Evolutionary conservation across 768 basidiomycete genomes (phyloP), one percentile per base, ranked within the genome.

Genomic region (Trichaptum fuscoviolaceum): DNA sequence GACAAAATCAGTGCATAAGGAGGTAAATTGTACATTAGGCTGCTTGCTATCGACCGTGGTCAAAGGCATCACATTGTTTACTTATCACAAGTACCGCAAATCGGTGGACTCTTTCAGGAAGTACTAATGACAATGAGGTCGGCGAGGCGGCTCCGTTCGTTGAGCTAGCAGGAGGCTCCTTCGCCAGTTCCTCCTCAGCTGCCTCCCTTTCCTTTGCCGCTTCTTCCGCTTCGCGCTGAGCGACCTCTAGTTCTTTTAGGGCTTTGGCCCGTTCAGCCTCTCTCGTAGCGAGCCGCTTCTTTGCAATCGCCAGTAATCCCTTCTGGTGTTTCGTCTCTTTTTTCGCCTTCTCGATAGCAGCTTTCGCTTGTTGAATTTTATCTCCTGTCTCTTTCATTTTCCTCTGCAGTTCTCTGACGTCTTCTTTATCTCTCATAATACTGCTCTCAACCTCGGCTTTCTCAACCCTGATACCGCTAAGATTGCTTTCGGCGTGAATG

Each of bases 251-350:
- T 70, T 95, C 94, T 72, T 86, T 86, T 70, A 89, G 85, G 10
- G 80, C 81, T 75, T 86, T 91, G 17, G 83, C 85, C 65, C 84
- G 86, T 71, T 93, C 92, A 0, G 83, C 80, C 75, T 99, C 96
- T 68, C 93, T 90, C 5, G 91, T 86, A 26, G 85, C 85, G 27
- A 99, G 80, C 79, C 99, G 97, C 76, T 99, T 99, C 80, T 90
- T 90, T 6, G 93, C 92, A 74, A 99, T 96, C 5, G 95, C 95
- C 25, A 96, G 83, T 69, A 96, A 82, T 10, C 97, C 97, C 75
- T 94, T 98, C 80, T 98, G 96, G 73, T 97, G 94, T 75, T 96
- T 91, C 1, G 92, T 94, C 63, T 98, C 96, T 78, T 93, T 99
- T 81, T 88, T 95, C 57, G 85, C 75, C 79, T 92, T 95, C 76